A percentile compares a stretch with the other conserved stretches of the same genome.
Conservation (phyloP, 345 rosid genomes). For the Aquilaria malaccensis region DNA sequence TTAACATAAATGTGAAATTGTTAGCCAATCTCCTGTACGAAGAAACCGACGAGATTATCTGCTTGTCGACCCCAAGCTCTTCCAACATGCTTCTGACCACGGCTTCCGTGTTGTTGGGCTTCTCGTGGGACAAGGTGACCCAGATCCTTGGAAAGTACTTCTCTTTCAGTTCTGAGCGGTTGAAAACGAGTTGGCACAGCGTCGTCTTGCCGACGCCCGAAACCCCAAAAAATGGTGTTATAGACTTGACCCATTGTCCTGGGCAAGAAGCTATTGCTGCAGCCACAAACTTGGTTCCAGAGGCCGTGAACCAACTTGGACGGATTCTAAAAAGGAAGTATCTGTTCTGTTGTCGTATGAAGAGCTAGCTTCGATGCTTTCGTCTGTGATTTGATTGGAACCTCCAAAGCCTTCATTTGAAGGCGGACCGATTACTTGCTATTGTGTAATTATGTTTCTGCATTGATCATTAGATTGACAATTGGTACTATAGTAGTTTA, state of each 20-base stretch:
- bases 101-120: slow-evolving; percentile 8
- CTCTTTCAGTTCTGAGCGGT: slow-evolving; percentile 1
- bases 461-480: no score
- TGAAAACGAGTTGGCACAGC: slow-evolving; percentile 32
- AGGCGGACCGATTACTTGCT: no score
- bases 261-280: slow-evolving; percentile 19
- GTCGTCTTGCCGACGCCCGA: slow-evolving; percentile 40
- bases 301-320: slow-evolving; percentile 14
- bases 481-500: no score
- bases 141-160: slow-evolving; percentile 40
- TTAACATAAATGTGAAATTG: no score
- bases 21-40: slow-evolving; percentile 10
- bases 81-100: slow-evolving; percentile 24
- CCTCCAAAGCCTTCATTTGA: no score
- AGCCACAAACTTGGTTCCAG: slow-evolving; percentile 18
- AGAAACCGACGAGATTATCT: slow-evolving; percentile 9
- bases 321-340: background rate
- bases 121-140: slow-evolving; percentile 24
- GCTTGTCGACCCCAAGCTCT: slow-evolving; percentile 35
- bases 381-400: no score
- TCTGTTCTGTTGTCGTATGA: no score
- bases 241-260: slow-evolving; percentile 22
- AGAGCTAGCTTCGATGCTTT: no score
- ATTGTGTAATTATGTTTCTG: no score
- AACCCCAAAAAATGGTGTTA: slow-evolving; percentile 30